Evolutionary conservation across 257 asterid genomes (phyloP).

Genomic region (Fraxinus cuspidata): DNA sequence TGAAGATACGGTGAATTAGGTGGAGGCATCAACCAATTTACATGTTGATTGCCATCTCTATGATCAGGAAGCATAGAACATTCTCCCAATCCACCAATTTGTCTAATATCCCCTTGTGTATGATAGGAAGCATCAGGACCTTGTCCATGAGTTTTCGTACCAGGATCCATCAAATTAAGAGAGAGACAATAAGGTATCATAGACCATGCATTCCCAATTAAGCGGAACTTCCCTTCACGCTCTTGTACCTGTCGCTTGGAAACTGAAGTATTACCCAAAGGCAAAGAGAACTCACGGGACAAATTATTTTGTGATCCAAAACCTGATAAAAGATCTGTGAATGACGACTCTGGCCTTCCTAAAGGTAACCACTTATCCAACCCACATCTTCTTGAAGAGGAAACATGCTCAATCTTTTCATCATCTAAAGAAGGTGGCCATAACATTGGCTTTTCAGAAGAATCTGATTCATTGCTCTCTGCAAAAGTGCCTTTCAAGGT

Average conservation of each 20-base stretch:
- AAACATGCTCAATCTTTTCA: conserved; percentile 44
- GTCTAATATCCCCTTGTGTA: conserved; percentile 48
- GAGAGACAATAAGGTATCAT: conserved; percentile 58
- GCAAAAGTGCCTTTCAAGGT: conserved; percentile 72
- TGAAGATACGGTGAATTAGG: conserved; percentile 63
- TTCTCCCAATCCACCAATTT: conserved; percentile 45
- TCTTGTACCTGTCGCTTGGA: conserved; percentile 49
- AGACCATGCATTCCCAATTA: conserved; percentile 60
- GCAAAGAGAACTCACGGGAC: conserved; percentile 46
- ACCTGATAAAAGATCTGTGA: conserved; percentile 77
- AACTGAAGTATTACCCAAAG: conserved; percentile 46
- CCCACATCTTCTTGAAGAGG: conserved; percentile 51
- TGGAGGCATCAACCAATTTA: conserved; percentile 81
- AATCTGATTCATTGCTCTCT: conserved; percentile 65
- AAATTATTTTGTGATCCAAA: conserved; percentile 60
- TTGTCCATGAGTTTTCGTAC: conserved; percentile 45
- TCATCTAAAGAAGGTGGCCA: conserved; percentile 60
- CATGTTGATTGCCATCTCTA: conserved; percentile 53
- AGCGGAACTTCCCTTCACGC: conserved; percentile 51
- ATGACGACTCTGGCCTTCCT: conserved; percentile 73
- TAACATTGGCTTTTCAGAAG: conserved; percentile 58
- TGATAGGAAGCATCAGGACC: conserved; percentile 46
- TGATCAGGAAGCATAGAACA: conserved; percentile 49
- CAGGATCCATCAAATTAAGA: conserved; percentile 68
- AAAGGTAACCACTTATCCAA: conserved; percentile 62